These are phyloP conservation scores for Trichosporon sp. DNA, from an alignment of 1,284 basidiomycete species.

Conservation along the genomic window DNA sequence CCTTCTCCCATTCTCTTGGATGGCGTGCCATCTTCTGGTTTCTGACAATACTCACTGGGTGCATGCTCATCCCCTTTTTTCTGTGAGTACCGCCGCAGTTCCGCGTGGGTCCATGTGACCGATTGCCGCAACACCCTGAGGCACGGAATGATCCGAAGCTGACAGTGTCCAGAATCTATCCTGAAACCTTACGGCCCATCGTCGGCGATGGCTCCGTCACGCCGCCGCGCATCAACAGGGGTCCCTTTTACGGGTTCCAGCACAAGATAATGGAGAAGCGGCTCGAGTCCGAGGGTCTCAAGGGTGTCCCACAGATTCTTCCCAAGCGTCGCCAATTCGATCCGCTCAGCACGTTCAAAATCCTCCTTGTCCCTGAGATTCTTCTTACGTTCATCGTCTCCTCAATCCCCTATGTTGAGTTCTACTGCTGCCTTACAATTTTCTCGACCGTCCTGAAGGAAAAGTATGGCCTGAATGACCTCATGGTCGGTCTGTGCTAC, in stretches of 20 bases:
- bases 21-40: slow-evolving; percentile 50
- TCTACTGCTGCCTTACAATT: slow-evolving; percentile 44
- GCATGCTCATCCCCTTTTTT: slow-evolving; percentile 26
- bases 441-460: slow-evolving; percentile 52
- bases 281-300: slow-evolving; percentile 13
- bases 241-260: slow-evolving; percentile 38
- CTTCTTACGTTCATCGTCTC: slow-evolving; percentile 45
- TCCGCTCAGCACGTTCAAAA: slow-evolving; percentile 49
- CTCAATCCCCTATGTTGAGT: slow-evolving; percentile 52
- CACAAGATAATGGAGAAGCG: slow-evolving; percentile 26
- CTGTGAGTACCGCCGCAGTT: slow-evolving; percentile 25
- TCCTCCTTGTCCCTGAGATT: slow-evolving; percentile 53
- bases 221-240: slow-evolving; percentile 47
- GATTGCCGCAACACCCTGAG: background rate
- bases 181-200: slow-evolving; percentile 53
- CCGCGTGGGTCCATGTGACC: slow-evolving; percentile 2
- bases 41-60: slow-evolving; percentile 29
- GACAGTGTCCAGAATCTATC: slow-evolving; percentile 36
- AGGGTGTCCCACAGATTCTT: slow-evolving; percentile 4
- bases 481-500: slow-evolving; percentile 55
- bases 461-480: slow-evolving; percentile 47
- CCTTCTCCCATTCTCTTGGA: slow-evolving; percentile 32
- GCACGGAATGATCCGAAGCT: slow-evolving; percentile 16
- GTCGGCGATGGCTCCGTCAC: slow-evolving; percentile 55
- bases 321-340: slow-evolving; percentile 39